A percentile compares a stretch with the other conserved stretches of the same genome.
phyloP scores from a whole-genome alignment of 2,329 filamentous ascomycete species.

The Trichophaea hybrida region DNA sequence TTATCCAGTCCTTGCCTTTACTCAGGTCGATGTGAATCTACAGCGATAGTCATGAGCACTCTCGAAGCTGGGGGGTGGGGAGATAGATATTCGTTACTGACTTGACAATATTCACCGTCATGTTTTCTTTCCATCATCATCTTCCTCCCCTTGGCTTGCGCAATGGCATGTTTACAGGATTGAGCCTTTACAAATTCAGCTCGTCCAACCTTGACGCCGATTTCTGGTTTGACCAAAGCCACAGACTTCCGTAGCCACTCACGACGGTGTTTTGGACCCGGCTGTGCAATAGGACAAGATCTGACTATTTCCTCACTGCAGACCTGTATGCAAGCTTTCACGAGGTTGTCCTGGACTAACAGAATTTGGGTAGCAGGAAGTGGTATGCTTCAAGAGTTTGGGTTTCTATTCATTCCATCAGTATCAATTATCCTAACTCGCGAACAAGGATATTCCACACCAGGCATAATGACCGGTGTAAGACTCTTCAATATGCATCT shows the following conservation, averaged over 20 bases:
- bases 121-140: conserved; percentile 27
- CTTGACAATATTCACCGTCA: conserved; percentile 59
- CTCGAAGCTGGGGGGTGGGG: too few relatives aligned
- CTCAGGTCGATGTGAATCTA: conserved; percentile 57
- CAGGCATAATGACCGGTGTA: conserved; percentile 17
- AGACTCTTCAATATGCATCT: conserved; percentile 23
- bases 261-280: conserved; percentile 9
- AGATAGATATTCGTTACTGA: background rate
- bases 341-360: conserved; percentile 22
- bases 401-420: background rate
- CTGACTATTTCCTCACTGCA: background rate
- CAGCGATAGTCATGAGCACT: background rate
- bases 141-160: conserved; percentile 7
- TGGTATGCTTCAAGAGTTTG: conserved; percentile 18
- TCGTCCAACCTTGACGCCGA: conserved; percentile 25
- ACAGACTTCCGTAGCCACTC: conserved; percentile 6
- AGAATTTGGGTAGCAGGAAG: conserved; percentile 25
- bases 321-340: conserved; percentile 13
- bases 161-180: conserved; percentile 15
- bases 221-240: conserved; percentile 21
- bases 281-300: conserved; percentile 1
- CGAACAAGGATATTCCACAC: conserved; percentile 7
- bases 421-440: background rate
- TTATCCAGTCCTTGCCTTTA: conserved; percentile 43
- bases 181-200: conserved; percentile 25